Conservation (phyloP, 805 yeast species). For the Wickerhamiella siamensis region DNA sequence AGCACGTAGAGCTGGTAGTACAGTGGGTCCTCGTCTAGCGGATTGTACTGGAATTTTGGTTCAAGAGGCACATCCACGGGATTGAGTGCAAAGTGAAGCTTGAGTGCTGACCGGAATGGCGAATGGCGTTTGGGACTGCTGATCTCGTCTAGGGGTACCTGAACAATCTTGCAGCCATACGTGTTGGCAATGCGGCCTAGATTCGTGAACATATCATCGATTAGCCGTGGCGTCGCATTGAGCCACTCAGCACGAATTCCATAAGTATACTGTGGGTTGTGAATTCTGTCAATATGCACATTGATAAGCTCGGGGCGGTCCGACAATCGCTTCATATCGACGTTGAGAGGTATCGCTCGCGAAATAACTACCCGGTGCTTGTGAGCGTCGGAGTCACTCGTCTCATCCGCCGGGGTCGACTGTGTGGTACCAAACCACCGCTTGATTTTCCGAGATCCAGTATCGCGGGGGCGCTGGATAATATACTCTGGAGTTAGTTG, state of each 20-base stretch:
- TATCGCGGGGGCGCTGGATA: constrained; percentile 5
- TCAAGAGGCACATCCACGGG: constrained; percentile 24
- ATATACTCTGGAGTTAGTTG: constrained; percentile 45
- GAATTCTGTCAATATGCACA: constrained; percentile 83
- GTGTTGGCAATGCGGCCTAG: constrained; percentile 78
- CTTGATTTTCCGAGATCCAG: not conserved
- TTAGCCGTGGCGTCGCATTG: constrained; percentile 69
- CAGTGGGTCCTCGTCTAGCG: constrained; percentile 20
- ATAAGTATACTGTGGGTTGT: constrained; percentile 88
- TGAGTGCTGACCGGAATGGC: constrained; percentile 81
- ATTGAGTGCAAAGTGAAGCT: constrained; percentile 46
- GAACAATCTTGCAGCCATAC: constrained; percentile 68
- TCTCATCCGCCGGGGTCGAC: not conserved
- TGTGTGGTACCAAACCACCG: not conserved
- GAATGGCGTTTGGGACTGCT: constrained; percentile 60
- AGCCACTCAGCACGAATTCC: constrained; percentile 89
- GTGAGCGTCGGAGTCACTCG: not conserved
- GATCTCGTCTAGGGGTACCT: constrained; percentile 82
- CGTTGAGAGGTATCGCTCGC: constrained; percentile 49
- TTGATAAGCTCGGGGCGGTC: constrained; percentile 63
- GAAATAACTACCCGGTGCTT: constrained; percentile 40
- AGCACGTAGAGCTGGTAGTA: constrained; percentile 69
- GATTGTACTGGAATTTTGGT: constrained; percentile 15
- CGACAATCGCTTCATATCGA: constrained; percentile 60
- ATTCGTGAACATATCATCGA: constrained; percentile 60